Percentiles rank a stretch among this genome's conserved stretches.
phyloP scores from a whole-genome alignment of 2,329 filamentous ascomycete species.

The Phoma sp. region DNA sequence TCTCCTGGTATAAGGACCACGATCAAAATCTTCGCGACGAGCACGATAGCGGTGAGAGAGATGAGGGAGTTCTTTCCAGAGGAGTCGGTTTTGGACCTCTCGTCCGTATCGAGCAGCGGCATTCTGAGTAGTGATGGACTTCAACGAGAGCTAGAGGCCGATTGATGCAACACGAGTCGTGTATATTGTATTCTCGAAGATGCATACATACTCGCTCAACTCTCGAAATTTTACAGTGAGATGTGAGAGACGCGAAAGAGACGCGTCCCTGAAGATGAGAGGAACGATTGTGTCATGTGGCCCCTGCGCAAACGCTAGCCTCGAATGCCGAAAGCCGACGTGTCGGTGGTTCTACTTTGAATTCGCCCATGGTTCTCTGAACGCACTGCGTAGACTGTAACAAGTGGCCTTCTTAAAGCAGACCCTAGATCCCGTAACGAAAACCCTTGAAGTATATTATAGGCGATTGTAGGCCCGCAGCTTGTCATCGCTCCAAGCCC shows the following conservation, averaged over 20 bases:
- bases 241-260: background rate
- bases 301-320: conserved; percentile 1
- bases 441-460: too few relatives aligned
- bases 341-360: conserved; percentile 5
- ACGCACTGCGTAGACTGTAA: too few relatives aligned
- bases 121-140: background rate
- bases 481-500: too few relatives aligned
- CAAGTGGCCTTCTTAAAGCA: too few relatives aligned
- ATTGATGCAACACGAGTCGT: background rate
- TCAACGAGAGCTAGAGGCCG: background rate
- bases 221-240: background rate
- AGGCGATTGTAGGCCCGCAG: too few relatives aligned
- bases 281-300: background rate
- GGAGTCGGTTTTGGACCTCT: background rate
- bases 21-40: background rate
- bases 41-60: background rate
- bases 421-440: too few relatives aligned
- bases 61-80: background rate
- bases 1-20: background rate
- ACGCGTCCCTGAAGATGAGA: background rate
- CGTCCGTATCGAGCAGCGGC: background rate
- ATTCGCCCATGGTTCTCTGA: too few relatives aligned
- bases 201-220: too few relatives aligned
- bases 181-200: too few relatives aligned
- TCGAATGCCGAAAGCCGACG: conserved; percentile 18